phyloP scores from a whole-genome alignment of 1,284 basidiomycete genomes.

The Bjerkandera adusta region DNA sequence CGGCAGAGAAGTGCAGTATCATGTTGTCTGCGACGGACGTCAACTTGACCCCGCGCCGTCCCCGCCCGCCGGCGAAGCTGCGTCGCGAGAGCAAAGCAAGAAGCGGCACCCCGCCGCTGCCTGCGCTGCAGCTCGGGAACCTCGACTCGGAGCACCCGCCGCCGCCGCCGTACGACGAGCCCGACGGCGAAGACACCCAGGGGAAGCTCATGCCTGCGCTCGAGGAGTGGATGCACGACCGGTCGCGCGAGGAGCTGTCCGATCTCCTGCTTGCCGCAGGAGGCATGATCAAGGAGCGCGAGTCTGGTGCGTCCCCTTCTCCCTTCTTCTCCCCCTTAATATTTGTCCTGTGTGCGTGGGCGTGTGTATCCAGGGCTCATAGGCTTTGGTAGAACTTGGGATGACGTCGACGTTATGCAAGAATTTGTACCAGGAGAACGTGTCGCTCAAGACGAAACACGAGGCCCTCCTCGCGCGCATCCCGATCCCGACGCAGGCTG shows the following conservation, averaged over 20 bases:
- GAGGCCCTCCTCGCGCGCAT: conserved; percentile 63
- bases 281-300: conserved; percentile 70
- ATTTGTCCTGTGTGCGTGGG: background rate
- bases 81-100: too few species aligned
- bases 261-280: conserved; percentile 67
- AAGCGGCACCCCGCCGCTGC: conserved; percentile 36
- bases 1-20: too few species aligned
- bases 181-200: conserved; percentile 21
- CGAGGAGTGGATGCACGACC: conserved; percentile 53
- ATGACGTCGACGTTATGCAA: conserved; percentile 68
- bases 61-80: conserved; percentile 58
- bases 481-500: conserved; percentile 46
- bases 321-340: background rate
- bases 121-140: conserved; percentile 41
- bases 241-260: conserved; percentile 70
- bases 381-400: conserved; percentile 53
- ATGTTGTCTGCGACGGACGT: conserved; percentile 46
- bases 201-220: conserved; percentile 22
- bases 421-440: conserved; percentile 66
- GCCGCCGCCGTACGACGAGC: conserved; percentile 32
- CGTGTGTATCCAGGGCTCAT: background rate
- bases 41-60: conserved; percentile 43
- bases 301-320: conserved; percentile 54
- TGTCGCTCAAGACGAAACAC: conserved; percentile 65
- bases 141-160: too few species aligned